Evolutionary conservation across 768 basidiomycete genomes (phyloP), one percentile per base, ranked within the genome.

Genomic region (Lyophyllum semitale): DNA sequence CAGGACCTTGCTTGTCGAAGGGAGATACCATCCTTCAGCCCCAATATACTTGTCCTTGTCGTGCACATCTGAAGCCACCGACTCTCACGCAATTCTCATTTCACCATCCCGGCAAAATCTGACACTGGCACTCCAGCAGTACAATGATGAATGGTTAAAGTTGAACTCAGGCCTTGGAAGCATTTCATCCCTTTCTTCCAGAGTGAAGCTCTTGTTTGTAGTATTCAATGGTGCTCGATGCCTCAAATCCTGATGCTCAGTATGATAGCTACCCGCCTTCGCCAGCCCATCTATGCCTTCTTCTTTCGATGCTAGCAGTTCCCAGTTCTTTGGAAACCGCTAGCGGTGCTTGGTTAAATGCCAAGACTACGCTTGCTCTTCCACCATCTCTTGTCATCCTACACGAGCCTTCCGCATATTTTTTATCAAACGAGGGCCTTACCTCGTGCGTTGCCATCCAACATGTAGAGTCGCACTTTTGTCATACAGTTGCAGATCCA

Each of bases 31-130:
- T 48, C 69, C 86, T 18, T 86, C 91, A 3, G 85, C 88, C 5
- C 88, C 88, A 3, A 72, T 93, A 45, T 84, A 89, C 58, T 73
- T 91, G 32, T 77, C 81, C 35, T 67, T 89, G 26, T 87, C 88
- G 0, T 72, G 76, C 57, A 57, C 74, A 5, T 58, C 68, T 11
- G 66, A 71, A 51, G 63, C 63, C 8, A 67, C 75, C 15, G 63
- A 71, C 11, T 61, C 58, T 29, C 65, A 17, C 67, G 69, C 75
- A 0, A 51, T 91, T 18, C 64, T 89, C 48, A 61, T 90, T 26
- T 73, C 84, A 18, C 80, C 87, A 0, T 83, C 81, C 8, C 81
- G 80, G 43, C 55, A 71, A n/a, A 59, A 63, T 13, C 70, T 87
- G 53, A 63, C 71, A 11, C 52, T 68, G 0, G 69, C 74, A 20